A percentile compares a stretch with the other conserved stretches of the same genome.
Evolutionary conservation across 108 stramenopile species (phyloP).

Genomic region (Skeletonema menzelii): DNA sequence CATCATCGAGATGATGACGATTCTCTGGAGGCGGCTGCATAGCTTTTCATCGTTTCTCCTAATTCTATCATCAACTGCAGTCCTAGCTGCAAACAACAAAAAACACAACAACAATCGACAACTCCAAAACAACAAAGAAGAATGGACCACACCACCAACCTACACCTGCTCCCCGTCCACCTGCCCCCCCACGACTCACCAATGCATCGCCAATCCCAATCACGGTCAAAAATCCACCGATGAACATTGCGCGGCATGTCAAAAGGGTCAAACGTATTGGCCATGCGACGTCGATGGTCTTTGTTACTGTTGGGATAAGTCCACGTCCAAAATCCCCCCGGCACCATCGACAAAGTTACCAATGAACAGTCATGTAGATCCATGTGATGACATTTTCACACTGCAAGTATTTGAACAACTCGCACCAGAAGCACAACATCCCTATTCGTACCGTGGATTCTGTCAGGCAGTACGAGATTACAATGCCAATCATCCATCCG

Average conservation of each 20-base stretch:
- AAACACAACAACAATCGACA: neutral
- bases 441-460: constrained; percentile 18
- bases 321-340: neutral
- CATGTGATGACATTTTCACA: constrained; percentile 2
- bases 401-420: neutral
- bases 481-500: constrained; percentile 7
- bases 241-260: neutral
- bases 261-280: constrained; percentile 1
- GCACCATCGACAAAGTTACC: neutral
- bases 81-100: too few species aligned
- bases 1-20: too few species aligned
- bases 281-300: constrained; percentile 7
- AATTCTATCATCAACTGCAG: too few species aligned
- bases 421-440: constrained; percentile 6
- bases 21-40: too few species aligned
- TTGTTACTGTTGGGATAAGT: neutral
- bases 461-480: constrained; percentile 5
- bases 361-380: neutral
- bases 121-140: neutral
- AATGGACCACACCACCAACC: neutral
- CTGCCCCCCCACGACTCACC: neutral
- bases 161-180: neutral
- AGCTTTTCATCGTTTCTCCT: too few species aligned
- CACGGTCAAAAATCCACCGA: neutral
- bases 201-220: neutral